Conservation (phyloP, 768 basidiomycete genomes). For the Phanerochaete sordida region DNA sequence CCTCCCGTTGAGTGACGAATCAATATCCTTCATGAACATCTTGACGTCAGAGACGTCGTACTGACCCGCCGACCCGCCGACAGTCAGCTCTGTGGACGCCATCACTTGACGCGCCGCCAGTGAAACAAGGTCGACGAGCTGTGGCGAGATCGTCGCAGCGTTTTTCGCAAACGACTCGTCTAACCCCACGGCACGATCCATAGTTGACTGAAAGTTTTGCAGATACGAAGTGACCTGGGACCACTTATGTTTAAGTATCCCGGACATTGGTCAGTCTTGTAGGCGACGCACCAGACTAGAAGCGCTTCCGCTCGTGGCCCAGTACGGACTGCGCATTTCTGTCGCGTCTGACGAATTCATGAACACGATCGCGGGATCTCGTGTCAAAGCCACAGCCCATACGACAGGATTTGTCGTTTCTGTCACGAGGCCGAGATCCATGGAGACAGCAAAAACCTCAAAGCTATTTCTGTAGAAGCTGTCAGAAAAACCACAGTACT, state of each 20-base stretch:
- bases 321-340: slow-evolving; percentile 19
- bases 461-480: slow-evolving; percentile 13
- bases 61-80: neutral
- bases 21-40: slow-evolving; percentile 21
- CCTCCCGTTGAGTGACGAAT: neutral
- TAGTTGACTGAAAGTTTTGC: slow-evolving; percentile 16
- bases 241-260: no score
- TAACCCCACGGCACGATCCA: slow-evolving; percentile 14
- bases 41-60: slow-evolving; percentile 25
- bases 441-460: slow-evolving; percentile 22
- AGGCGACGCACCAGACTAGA: slow-evolving; percentile 13
- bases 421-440: slow-evolving; percentile 24
- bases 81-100: slow-evolving; percentile 23
- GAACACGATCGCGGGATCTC: slow-evolving; percentile 24
- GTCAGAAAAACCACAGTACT: no score
- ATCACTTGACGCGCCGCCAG: slow-evolving; percentile 24
- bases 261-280: no score
- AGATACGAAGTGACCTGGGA: slow-evolving; percentile 19
- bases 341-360: slow-evolving; percentile 6
- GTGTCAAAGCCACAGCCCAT: slow-evolving; percentile 25
- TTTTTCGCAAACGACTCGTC: slow-evolving; percentile 20
- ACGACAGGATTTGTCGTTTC: slow-evolving; percentile 18
- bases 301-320: neutral
- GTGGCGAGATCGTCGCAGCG: slow-evolving; percentile 16
- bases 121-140: slow-evolving; percentile 23